phyloP scores from a whole-genome alignment of 164 flowering plant genomes.

The Tinospora cordifolia region DNA sequence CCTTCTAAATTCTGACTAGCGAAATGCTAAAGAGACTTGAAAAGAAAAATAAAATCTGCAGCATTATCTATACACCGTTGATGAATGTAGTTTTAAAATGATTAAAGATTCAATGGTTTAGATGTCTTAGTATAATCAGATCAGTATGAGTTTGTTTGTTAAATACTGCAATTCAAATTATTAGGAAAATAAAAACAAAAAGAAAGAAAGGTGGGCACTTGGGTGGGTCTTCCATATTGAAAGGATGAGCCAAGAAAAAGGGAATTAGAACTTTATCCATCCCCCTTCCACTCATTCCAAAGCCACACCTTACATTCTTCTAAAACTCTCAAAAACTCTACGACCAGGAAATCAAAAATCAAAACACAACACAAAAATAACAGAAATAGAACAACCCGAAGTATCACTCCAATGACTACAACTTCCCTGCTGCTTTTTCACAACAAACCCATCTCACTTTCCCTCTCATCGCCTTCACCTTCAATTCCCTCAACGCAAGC shows the following conservation, averaged over 20 bases:
- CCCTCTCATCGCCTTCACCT: conserved; percentile 18
- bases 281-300: conserved; percentile 41
- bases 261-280: conserved; percentile 33
- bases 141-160: no score
- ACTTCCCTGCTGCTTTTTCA: conserved; percentile 25
- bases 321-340: neutral
- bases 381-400: neutral
- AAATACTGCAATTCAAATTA: neutral
- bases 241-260: no score
- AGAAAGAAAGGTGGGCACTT: no score
- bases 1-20: no score
- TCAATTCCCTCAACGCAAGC: conserved; percentile 25
- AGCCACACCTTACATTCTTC: conserved; percentile 17
- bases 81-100: no score
- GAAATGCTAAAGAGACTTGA: no score
- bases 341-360: neutral
- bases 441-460: conserved; percentile 36
- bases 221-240: no score
- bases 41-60: no score
- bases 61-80: no score
- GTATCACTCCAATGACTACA: conserved; percentile 31
- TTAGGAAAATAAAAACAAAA: neutral
- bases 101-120: no score
- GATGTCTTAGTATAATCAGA: no score
- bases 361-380: neutral